These are phyloP conservation scores for Malassezia brasiliensis DNA, from an alignment of 1,284 basidiomycete genomes.

Conservation along the genomic window DNA sequence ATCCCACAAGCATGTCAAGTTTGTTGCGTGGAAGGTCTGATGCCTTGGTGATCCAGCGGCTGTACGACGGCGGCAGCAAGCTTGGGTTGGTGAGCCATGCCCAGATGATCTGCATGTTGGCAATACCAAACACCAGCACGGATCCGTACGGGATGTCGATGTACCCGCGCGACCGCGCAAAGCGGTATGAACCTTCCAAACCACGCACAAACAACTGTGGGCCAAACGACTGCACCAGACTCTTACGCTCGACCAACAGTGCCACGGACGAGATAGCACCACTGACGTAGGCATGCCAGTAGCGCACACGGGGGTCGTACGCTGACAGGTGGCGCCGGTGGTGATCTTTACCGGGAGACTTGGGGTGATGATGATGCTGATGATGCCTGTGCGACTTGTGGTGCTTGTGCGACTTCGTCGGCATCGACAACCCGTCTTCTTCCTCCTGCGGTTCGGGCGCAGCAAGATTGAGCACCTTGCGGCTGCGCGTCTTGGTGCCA, in stretches of 20 bases:
- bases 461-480: constrained; percentile 3
- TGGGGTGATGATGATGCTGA: neutral
- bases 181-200: constrained; percentile 71
- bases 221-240: constrained; percentile 60
- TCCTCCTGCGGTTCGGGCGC: neutral
- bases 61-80: constrained; percentile 31
- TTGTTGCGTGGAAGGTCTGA: constrained; percentile 20
- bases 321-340: constrained; percentile 33
- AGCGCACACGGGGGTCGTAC: constrained; percentile 45
- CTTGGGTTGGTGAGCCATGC: constrained; percentile 58
- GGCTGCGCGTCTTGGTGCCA: neutral
- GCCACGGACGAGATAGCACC: constrained; percentile 71
- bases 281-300: constrained; percentile 82
- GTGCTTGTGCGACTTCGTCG: neutral
- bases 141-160: constrained; percentile 71
- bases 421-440: neutral
- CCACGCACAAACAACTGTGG: constrained; percentile 71
- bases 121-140: constrained; percentile 69
- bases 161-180: constrained; percentile 56
- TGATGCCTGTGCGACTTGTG: neutral
- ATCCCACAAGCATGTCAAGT: neutral
- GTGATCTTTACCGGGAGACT: neutral
- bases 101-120: constrained; percentile 72
- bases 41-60: constrained; percentile 42
- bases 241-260: constrained; percentile 69